A percentile compares a stretch with the other conserved stretches of the same genome.
phyloP scores from a whole-genome alignment of 768 basidiomycete species.

The Calocybe indica region DNA sequence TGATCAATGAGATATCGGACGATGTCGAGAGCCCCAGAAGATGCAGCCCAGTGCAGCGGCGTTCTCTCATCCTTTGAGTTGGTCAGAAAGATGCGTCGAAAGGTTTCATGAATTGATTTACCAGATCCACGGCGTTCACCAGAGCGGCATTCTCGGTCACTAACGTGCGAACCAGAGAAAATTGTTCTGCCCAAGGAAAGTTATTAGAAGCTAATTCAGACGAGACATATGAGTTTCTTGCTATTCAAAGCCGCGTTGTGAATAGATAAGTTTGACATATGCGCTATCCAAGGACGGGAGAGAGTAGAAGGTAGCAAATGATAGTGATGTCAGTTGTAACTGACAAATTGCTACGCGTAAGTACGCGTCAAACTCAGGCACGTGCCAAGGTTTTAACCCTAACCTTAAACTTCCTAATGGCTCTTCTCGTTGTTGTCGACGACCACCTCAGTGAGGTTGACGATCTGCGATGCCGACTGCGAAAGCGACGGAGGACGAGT shows the following conservation, averaged over 20 bases:
- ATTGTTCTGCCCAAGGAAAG: constrained; percentile 47
- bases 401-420: too few relatives aligned
- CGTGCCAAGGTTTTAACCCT: too few relatives aligned
- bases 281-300: too few relatives aligned
- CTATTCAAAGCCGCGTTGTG: constrained; percentile 71
- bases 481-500: too few relatives aligned
- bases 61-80: constrained; percentile 59
- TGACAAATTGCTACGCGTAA: too few relatives aligned
- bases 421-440: too few relatives aligned
- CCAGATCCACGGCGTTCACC: constrained; percentile 58
- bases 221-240: constrained; percentile 17
- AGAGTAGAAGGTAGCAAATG: too few relatives aligned
- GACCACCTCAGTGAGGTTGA: too few relatives aligned
- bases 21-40: constrained; percentile 65
- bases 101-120: constrained; percentile 21
- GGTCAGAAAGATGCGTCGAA: not conserved
- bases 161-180: constrained; percentile 62
- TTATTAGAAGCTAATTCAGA: constrained; percentile 1
- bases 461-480: not conserved
- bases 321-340: too few relatives aligned
- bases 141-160: constrained; percentile 55
- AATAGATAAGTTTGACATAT: constrained; percentile 26
- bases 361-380: too few relatives aligned
- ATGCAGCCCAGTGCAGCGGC: constrained; percentile 83
- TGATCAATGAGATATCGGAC: constrained; percentile 63